A percentile compares a stretch with the other conserved stretches of the same genome.
Conservation (phyloP, 1,284 basidiomycete genomes). For the Leccinum ambiguum region DNA sequence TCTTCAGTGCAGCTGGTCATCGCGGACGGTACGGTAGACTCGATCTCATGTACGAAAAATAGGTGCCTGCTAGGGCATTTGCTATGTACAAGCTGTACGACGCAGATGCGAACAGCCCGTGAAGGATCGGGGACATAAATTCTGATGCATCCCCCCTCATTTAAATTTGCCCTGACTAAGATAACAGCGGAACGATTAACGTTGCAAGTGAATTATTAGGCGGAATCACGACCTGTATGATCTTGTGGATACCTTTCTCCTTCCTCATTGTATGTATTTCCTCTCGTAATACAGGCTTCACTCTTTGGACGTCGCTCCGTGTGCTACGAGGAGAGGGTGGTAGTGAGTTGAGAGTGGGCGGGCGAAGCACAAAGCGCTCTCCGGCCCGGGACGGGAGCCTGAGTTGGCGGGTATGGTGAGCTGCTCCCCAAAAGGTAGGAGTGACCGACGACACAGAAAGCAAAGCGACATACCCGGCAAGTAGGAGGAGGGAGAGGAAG, state of each 20-base stretch:
- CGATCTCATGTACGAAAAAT: conserved; percentile 26
- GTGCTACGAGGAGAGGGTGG: too few relatives aligned
- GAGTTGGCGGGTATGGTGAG: too few relatives aligned
- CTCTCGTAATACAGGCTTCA: too few relatives aligned
- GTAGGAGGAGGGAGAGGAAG: too few relatives aligned
- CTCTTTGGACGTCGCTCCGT: too few relatives aligned
- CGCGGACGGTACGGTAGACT: conserved; percentile 15
- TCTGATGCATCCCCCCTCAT: neutral
- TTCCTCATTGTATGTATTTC: too few relatives aligned
- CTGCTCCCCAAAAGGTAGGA: too few relatives aligned
- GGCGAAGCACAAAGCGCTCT: too few relatives aligned
- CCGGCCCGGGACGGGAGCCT: too few relatives aligned
- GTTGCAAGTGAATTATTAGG: neutral
- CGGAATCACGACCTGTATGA: neutral
- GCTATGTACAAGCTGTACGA: conserved; percentile 18
- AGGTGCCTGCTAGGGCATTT: conserved; percentile 25
- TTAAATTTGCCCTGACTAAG: neutral
- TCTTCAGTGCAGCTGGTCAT: neutral
- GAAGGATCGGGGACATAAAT: neutral
- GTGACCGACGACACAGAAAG: too few relatives aligned
- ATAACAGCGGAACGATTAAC: neutral
- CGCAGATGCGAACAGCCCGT: neutral
- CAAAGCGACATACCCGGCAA: too few relatives aligned
- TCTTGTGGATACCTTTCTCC: neutral
- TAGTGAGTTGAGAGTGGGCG: too few relatives aligned